phyloP scores from a whole-genome alignment of 306 rosid genomes.

The Rubus idaeus region DNA sequence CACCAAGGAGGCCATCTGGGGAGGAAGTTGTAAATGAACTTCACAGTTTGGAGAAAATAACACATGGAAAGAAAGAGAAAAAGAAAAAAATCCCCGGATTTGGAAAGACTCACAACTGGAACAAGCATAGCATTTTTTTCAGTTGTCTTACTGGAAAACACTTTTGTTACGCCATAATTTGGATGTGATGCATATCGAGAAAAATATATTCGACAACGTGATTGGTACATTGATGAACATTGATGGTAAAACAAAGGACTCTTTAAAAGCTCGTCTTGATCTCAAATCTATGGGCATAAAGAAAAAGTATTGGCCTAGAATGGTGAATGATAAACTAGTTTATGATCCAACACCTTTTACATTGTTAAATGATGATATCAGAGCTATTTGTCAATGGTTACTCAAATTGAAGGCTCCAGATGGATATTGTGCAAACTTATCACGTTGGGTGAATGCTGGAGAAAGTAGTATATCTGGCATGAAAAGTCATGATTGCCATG shows the following conservation, averaged over 20 bases:
- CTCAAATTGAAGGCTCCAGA: background rate
- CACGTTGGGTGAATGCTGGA: background rate
- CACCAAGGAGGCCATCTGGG: background rate
- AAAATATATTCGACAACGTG: background rate
- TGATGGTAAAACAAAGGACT: slow-evolving; percentile 1
- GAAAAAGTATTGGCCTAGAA: background rate
- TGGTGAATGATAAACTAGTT: background rate
- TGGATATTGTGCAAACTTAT: background rate
- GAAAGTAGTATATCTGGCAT: background rate
- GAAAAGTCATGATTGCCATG: background rate
- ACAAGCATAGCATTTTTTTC: background rate
- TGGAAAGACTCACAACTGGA: background rate
- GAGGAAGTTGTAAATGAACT: background rate
- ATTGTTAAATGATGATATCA: background rate
- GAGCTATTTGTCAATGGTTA: background rate
- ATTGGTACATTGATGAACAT: background rate
- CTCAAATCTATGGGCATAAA: background rate
- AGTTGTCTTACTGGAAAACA: background rate
- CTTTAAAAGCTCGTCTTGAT: no score
- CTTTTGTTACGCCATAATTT: background rate
- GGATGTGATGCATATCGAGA: background rate
- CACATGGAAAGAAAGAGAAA: background rate
- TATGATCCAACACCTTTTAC: background rate
- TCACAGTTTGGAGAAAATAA: no score
- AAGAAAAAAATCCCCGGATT: background rate